These are phyloP conservation scores for Candida montana DNA, from an alignment of 805 yeast genomes.

Conservation along the genomic window DNA sequence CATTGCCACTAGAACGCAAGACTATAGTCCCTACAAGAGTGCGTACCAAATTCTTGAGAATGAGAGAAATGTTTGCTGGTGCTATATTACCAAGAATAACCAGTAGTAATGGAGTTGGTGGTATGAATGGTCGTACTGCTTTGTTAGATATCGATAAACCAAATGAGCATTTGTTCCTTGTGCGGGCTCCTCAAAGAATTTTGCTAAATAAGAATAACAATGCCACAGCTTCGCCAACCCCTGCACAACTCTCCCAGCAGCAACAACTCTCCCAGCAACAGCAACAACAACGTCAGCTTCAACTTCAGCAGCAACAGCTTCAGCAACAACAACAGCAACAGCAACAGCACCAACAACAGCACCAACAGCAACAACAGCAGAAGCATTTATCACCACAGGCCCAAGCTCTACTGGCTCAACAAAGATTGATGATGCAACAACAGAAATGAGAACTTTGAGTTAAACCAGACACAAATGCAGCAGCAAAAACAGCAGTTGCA, in stretches of 20 bases:
- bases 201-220: conserved; percentile 19
- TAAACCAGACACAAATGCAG: conserved; percentile 7
- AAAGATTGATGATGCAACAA: conserved; percentile 7
- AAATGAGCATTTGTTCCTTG: conserved; percentile 53
- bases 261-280: conserved; percentile 11
- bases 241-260: conserved; percentile 8
- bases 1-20: conserved; percentile 78
- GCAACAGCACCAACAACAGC: conserved; percentile 6
- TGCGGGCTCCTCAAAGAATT: conserved; percentile 44
- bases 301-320: conserved; percentile 11
- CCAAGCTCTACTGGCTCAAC: conserved; percentile 7
- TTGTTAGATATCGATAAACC: conserved; percentile 69
- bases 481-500: conserved; percentile 4
- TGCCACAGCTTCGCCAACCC: conserved; percentile 1
- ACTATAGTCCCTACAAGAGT: conserved; percentile 64
- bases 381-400: not conserved
- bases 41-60: conserved; percentile 70
- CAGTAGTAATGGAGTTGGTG: conserved; percentile 58
- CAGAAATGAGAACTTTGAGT: conserved; percentile 5
- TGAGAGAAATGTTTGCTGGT: conserved; percentile 92
- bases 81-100: conserved; percentile 66
- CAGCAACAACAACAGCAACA: conserved; percentile 1
- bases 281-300: conserved; percentile 14
- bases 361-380: conserved; percentile 2
- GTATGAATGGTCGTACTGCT: conserved; percentile 75